Conservation (phyloP, 345 rosid species). For the Anastatica hierochuntica region DNA sequence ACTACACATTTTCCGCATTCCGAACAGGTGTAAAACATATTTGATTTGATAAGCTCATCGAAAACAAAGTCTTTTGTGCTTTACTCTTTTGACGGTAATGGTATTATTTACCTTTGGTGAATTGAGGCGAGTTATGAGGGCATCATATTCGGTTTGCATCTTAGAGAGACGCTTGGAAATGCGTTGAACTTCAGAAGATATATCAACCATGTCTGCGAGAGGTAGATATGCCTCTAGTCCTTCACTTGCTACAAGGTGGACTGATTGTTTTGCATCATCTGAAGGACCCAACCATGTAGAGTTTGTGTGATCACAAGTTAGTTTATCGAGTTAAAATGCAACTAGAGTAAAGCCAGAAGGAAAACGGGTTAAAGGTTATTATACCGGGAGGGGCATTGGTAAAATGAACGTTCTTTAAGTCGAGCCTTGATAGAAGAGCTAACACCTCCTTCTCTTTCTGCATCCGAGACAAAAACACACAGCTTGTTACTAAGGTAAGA, state of each 20-base stretch:
- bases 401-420: slow-evolving; percentile 49
- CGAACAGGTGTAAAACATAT: not conserved
- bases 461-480: slow-evolving; percentile 16
- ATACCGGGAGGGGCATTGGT: slow-evolving; percentile 65
- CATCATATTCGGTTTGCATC: slow-evolving; percentile 78
- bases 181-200: slow-evolving; percentile 83
- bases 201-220: slow-evolving; percentile 84
- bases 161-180: slow-evolving; percentile 80
- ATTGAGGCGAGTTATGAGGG: slow-evolving; percentile 60
- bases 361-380: not conserved
- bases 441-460: slow-evolving; percentile 86
- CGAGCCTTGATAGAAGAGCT: slow-evolving; percentile 81
- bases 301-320: not conserved
- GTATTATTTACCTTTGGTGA: slow-evolving; percentile 50
- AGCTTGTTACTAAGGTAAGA: not conserved
- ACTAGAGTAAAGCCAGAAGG: not conserved
- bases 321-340: not conserved
- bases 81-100: not conserved
- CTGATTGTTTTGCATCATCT: slow-evolving; percentile 75
- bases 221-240: slow-evolving; percentile 97
- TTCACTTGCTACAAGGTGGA: slow-evolving; percentile 91
- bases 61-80: not conserved
- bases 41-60: not conserved
- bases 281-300: slow-evolving; percentile 8
- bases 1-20: slow-evolving; percentile 30